These are phyloP conservation scores for Suhomyces prunicola DNA, from an alignment of 805 yeast species.

Conservation along the genomic window DNA sequence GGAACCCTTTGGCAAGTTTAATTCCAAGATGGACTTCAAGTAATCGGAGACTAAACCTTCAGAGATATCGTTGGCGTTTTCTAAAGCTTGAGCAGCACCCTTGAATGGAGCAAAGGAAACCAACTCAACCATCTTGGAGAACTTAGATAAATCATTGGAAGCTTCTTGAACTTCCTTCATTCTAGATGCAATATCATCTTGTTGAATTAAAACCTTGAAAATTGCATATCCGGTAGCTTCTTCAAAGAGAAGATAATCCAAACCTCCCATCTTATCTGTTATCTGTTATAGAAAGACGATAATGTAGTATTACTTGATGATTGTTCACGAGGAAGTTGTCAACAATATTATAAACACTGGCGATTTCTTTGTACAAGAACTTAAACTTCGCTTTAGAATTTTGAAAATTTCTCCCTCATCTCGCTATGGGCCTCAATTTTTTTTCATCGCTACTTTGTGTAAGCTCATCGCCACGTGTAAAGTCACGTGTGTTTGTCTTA, in stretches of 20 bases:
- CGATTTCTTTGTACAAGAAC: background rate
- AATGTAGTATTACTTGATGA: slow-evolving; percentile 1
- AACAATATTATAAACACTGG: slow-evolving; percentile 1
- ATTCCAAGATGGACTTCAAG: slow-evolving; percentile 82
- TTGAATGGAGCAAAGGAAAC: slow-evolving; percentile 97
- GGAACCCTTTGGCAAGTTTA: slow-evolving; percentile 80
- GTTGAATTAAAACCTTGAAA: slow-evolving; percentile 90
- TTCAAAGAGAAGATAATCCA: slow-evolving; percentile 92
- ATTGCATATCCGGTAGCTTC: slow-evolving; percentile 98
- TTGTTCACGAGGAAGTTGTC: background rate
- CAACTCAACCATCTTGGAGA: slow-evolving; percentile 89
- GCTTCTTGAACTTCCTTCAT: slow-evolving; percentile 93
- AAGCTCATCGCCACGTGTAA: background rate
- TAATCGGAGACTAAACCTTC: slow-evolving; percentile 95
- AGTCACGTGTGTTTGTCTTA: background rate
- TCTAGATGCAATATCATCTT: slow-evolving; percentile 90
- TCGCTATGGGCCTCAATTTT: slow-evolving; percentile 4
- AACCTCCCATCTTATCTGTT: slow-evolving; percentile 16
- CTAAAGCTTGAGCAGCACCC: slow-evolving; percentile 99
- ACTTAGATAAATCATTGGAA: slow-evolving; percentile 76
- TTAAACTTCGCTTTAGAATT: background rate
- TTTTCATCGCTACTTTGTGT: slow-evolving; percentile 6
- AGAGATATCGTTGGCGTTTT: slow-evolving; percentile 95
- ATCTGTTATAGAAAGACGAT: background rate
- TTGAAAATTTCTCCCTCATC: slow-evolving; percentile 17